Evolutionary conservation across 768 basidiomycete genomes (phyloP).

Genomic region (Tylopilus plumbeoviolaceoides): DNA sequence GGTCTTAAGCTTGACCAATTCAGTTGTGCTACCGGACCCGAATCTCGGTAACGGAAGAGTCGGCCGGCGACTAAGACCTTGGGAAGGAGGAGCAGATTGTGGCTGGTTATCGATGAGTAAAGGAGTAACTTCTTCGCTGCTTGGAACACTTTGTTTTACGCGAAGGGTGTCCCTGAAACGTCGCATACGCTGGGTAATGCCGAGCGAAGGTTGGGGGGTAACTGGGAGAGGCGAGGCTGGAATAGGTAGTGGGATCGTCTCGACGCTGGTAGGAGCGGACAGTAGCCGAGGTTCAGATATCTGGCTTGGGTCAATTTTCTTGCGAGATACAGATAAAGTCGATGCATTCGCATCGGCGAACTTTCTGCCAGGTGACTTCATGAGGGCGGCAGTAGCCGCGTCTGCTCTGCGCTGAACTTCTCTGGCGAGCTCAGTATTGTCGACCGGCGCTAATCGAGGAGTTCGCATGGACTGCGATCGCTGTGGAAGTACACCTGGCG

Average conservation of each 20-base stretch:
- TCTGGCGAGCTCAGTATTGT: conserved; percentile 53
- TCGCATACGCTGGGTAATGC: conserved; percentile 69
- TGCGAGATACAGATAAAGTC: conserved; percentile 44
- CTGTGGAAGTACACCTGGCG: conserved; percentile 21
- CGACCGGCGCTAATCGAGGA: conserved; percentile 37
- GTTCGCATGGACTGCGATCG: conserved; percentile 37
- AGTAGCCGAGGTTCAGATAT: conserved; percentile 65
- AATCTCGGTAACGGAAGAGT: conserved; percentile 45
- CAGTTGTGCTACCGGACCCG: conserved; percentile 37
- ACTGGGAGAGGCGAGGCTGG: conserved; percentile 31
- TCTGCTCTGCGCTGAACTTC: conserved; percentile 68
- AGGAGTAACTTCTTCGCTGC: conserved; percentile 49
- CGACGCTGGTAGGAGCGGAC: conserved; percentile 64
- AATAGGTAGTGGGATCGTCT: conserved; percentile 55
- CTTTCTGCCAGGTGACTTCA: conserved; percentile 44
- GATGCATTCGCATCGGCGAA: conserved; percentile 39
- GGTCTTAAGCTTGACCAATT: conserved; percentile 51
- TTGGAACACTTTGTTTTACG: conserved; percentile 42
- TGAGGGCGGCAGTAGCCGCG: conserved; percentile 60
- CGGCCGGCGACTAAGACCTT: conserved; percentile 44
- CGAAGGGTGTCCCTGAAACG: conserved; percentile 67
- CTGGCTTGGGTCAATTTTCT: conserved; percentile 56
- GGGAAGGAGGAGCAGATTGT: conserved; percentile 22
- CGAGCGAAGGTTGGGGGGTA: conserved; percentile 40
- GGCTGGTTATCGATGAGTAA: conserved; percentile 41